phyloP scores from a whole-genome alignment of 2,329 filamentous ascomycete genomes.

The Catunica adiposa region DNA sequence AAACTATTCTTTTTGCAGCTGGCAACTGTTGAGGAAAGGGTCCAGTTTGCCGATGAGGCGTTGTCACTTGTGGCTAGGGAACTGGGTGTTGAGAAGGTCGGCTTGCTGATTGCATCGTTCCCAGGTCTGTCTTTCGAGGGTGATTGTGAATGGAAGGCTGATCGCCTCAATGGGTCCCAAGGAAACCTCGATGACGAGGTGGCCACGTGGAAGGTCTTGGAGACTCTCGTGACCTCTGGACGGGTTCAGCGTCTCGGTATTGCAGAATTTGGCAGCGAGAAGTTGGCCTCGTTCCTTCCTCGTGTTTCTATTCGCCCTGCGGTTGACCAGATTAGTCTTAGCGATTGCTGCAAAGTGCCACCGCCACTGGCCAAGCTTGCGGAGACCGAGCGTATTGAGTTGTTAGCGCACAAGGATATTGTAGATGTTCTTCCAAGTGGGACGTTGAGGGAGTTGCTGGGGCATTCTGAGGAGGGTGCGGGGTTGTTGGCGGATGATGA shows the following conservation, averaged over 20 bases:
- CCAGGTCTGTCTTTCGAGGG: conserved; percentile 88
- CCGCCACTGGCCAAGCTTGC: conserved; percentile 72
- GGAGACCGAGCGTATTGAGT: conserved; percentile 66
- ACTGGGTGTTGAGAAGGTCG: conserved; percentile 56
- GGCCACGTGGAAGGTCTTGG: conserved; percentile 55
- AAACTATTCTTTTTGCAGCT: conserved; percentile 86
- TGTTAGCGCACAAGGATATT: conserved; percentile 87
- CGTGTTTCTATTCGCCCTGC: conserved; percentile 55
- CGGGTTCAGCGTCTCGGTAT: conserved; percentile 63
- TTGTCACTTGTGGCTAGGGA: conserved; percentile 66
- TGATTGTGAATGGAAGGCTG: conserved; percentile 66
- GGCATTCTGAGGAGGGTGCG: conserved; percentile 53
- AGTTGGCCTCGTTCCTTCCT: conserved; percentile 60
- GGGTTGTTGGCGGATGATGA: conserved; percentile 46
- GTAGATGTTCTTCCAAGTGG: conserved; percentile 78
- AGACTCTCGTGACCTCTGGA: conserved; percentile 54
- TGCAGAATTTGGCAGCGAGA: conserved; percentile 77
- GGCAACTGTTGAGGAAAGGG: conserved; percentile 46
- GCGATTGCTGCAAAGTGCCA: conserved; percentile 90
- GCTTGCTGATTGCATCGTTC: conserved; percentile 84
- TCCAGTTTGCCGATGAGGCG: conserved; percentile 58
- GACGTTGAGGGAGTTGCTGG: conserved; percentile 69
- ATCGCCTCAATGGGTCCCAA: conserved; percentile 42
- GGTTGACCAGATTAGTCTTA: conserved; percentile 91
- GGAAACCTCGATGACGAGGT: conserved; percentile 51